Evolutionary conservation across 2,329 filamentous ascomycete species (phyloP), one percentile per base, ranked within the genome.

Genomic region (Ophiocordyceps robertsii): DNA sequence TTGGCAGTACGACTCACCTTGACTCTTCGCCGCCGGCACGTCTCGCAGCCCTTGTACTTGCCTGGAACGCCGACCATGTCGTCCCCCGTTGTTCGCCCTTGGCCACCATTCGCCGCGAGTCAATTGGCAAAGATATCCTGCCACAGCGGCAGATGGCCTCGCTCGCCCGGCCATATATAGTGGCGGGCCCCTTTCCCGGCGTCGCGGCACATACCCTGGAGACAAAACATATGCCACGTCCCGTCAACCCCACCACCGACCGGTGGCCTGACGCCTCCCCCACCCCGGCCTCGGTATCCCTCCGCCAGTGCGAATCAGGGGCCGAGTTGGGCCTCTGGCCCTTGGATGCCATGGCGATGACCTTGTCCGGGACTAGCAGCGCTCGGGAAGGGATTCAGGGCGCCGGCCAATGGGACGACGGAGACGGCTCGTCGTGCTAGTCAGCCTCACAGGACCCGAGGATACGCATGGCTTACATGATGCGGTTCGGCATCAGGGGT

Each of bases 21-120:
- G 46, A 79, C 75, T 56, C 77, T 67, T 41, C 75, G 63, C 27
- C 66, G 61, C 39, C 75, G 65, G 54, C 76, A 80, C 24, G 75
- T 79, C 57, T 77, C 75, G 59, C 75, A 80, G 32, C 75, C 75
- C 57, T 78, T 78, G 56, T 73, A 80, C 57, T 78, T 79, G 41
- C 75, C 75, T 32, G 74, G 68, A 44, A 80, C 75, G 42, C 75
- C 75, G 49, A 78, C 75, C 75, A 78, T 77, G 33, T 37, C 36
- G 40, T 33, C 33, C 31, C n/a, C 33, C 9, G 14, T 13, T 12
- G 32, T 31, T 24, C 4, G 12, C 17, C 33, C 33, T 16, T 36
- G 13, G 10, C 9, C 4, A 36, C 33, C 17, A 36, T n/a, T 17
- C 33, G 13, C n/a, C 16, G 33, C 14, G 17, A 17, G 10, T 36